Evolutionary conservation across 2,329 filamentous ascomycete genomes (phyloP).

Genomic region (Ophiocordyceps australis): DNA sequence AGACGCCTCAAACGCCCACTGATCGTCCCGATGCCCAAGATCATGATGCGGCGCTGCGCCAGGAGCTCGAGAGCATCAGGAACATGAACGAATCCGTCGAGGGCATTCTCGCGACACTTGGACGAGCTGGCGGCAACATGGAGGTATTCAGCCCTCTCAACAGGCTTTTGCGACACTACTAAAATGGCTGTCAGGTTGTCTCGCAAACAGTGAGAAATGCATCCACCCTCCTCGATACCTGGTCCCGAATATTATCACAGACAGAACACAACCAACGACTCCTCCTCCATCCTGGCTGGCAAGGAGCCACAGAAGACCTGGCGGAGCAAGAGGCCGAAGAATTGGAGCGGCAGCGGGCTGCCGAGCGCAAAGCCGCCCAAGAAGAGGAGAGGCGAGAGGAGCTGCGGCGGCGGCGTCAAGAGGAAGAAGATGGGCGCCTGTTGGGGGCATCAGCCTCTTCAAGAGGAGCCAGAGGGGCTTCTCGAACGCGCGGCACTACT

Average conservation of each 20-base stretch:
- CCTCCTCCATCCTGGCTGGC: constrained; percentile 75
- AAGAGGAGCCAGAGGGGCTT: constrained; percentile 11
- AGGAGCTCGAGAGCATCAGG: constrained; percentile 66
- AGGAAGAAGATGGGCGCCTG: constrained; percentile 29
- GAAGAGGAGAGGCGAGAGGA: constrained; percentile 64
- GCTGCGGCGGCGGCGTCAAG: constrained; percentile 42
- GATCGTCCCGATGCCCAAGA: constrained; percentile 33
- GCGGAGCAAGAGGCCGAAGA: constrained; percentile 74
- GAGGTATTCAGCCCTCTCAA: constrained; percentile 25
- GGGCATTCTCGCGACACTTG: constrained; percentile 51
- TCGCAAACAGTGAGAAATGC: constrained; percentile 72
- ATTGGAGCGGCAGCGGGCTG: constrained; percentile 53
- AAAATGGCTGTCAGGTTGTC: constrained; percentile 49
- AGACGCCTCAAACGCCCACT: constrained; percentile 27
- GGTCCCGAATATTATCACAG: constrained; percentile 89
- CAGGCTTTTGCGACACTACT: too few relatives aligned
- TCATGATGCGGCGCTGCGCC: constrained; percentile 56
- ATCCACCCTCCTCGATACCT: constrained; percentile 79
- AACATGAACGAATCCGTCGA: constrained; percentile 83
- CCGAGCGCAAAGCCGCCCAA: constrained; percentile 58
- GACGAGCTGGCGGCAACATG: constrained; percentile 63
- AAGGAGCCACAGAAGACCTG: constrained; percentile 73
- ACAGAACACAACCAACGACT: constrained; percentile 94
- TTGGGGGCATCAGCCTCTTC: constrained; percentile 9
- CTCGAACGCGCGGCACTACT: constrained; percentile 11